Base-by-base conservation (phyloP, 192 early-diverging fungal species). In the Backusella liffmaniae region DNA sequence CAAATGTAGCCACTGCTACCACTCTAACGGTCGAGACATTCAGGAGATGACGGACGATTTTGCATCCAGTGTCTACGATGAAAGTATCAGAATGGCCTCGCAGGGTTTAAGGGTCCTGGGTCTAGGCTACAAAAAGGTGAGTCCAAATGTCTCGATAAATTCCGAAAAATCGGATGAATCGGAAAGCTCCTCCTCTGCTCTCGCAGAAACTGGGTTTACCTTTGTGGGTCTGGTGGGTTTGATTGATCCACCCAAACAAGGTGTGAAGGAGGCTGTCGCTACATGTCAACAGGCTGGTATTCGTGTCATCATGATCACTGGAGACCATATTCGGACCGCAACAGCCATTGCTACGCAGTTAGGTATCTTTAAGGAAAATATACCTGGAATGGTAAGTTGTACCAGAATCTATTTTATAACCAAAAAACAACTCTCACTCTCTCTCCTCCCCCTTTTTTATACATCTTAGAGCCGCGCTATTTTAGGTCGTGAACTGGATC, bases 231-330 rank as follows among this genome's bases (percentile, higher is more conserved):
- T 99, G 29, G 93, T 97, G 79, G 97, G 96, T 5, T 82, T 99
- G 66, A 96, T 96, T 71, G 98, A 99, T 80, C 98, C 98, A 18
- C 94, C 96, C 0, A 90, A 92, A 72, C 81, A 82, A 13, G 96
- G 95, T 29, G 95, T 97, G 26, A 83, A 90, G 44, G 95, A 95
- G 74, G 89, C 90, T 77, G 90, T 99, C 23, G 84, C 79, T 1
- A 90, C 86, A 53, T 97, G 98, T 82, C 93, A 96, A 77, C 67
- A 85, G n/a, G 98, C 98, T 5, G 98, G 97, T 9, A 95, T 99
- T 82, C 91, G 90, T 59, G 98, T 99, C 4, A 89, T 96, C 29
- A 99, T 99, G 98, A 96, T 99, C 70, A 99, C 98, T 5, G 98
- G 98, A 66, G 97, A 99, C 80, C 97, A 99, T 77, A 88, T 96